A percentile compares a stretch with the other conserved stretches of the same genome.
Evolutionary conservation across 768 basidiomycete species (phyloP).

Genomic region (Termitomyces heimii): DNA sequence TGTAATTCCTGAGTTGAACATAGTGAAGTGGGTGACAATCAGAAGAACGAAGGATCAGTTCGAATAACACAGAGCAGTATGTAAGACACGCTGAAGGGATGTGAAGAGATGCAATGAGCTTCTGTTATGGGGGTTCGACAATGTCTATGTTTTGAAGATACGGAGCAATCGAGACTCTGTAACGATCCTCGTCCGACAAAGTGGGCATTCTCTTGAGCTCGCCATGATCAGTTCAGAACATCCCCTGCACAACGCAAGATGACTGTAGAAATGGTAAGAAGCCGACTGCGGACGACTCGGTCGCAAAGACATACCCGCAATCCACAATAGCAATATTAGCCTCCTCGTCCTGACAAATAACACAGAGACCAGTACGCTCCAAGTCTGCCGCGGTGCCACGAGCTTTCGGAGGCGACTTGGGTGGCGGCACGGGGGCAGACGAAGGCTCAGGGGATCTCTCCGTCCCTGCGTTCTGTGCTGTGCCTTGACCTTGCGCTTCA

Average conservation of each 20-base stretch:
- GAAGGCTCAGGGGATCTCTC: conserved; percentile 1
- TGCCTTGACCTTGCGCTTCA: conserved; percentile 1
- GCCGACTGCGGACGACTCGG: not conserved
- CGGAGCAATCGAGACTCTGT: conserved; percentile 76
- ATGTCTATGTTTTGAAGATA: conserved; percentile 52
- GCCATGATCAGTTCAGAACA: conserved; percentile 79
- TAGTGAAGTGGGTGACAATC: not conserved
- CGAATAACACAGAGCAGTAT: not conserved
- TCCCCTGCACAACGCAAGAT: conserved; percentile 70
- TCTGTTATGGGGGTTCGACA: not conserved
- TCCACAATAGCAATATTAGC: conserved; percentile 92
- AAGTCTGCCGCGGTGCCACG: conserved; percentile 32
- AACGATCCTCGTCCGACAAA: conserved; percentile 85
- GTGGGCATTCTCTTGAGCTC: conserved; percentile 81
- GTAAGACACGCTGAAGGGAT: not conserved
- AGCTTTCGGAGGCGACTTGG: conserved; percentile 23
- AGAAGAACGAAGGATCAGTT: not conserved
- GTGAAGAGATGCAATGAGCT: not conserved
- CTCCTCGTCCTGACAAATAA: conserved; percentile 92
- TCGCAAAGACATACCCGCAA: conserved; percentile 65
- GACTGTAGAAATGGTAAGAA: conserved; percentile 35
- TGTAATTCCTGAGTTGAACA: not conserved
- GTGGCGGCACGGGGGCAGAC: conserved; percentile 19
- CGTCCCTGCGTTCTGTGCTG: not conserved
- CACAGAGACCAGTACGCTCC: conserved; percentile 77